phyloP scores from a whole-genome alignment of 306 rosid species.

The Cicer arietinum region DNA sequence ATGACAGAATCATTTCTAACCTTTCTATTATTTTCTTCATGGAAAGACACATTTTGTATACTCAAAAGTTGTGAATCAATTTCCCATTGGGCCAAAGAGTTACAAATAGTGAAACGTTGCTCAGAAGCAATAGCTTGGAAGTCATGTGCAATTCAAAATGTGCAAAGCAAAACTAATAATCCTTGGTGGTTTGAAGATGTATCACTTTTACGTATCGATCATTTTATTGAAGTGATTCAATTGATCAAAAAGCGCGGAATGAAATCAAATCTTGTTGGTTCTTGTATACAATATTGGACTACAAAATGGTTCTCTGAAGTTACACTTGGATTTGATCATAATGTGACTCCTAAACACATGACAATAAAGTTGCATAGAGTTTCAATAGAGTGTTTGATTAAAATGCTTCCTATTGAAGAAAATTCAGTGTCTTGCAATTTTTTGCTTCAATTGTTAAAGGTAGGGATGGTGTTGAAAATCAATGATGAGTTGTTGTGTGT shows the following conservation, averaged over 20 bases:
- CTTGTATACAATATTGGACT: slow-evolving; percentile 72
- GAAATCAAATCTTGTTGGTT: slow-evolving; percentile 61
- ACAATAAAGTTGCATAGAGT: slow-evolving; percentile 51
- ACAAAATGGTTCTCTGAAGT: slow-evolving; percentile 62
- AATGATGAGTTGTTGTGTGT: slow-evolving; percentile 49
- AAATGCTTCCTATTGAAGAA: slow-evolving; percentile 64
- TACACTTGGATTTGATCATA: slow-evolving; percentile 48
- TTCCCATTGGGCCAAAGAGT: slow-evolving; percentile 65
- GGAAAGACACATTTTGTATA: slow-evolving; percentile 77
- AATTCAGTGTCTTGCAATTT: slow-evolving; percentile 72
- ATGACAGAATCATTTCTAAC: slow-evolving; percentile 70
- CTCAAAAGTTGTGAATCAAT: slow-evolving; percentile 73
- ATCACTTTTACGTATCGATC: slow-evolving; percentile 67
- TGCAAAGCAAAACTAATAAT: slow-evolving; percentile 1
- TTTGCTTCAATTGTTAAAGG: slow-evolving; percentile 72
- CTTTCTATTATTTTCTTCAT: slow-evolving; percentile 66
- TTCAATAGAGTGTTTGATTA: slow-evolving; percentile 70
- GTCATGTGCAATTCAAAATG: slow-evolving; percentile 41
- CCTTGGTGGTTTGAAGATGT: slow-evolving; percentile 85
- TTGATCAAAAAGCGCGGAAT: slow-evolving; percentile 58
- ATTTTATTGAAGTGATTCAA: slow-evolving; percentile 73
- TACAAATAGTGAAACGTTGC: slow-evolving; percentile 62
- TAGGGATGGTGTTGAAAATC: slow-evolving; percentile 57
- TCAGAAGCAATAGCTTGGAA: slow-evolving; percentile 77
- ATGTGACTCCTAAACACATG: slow-evolving; percentile 38